Conservation (phyloP, 2,329 filamentous ascomycete species). For the Colletotrichum simmondsii region DNA sequence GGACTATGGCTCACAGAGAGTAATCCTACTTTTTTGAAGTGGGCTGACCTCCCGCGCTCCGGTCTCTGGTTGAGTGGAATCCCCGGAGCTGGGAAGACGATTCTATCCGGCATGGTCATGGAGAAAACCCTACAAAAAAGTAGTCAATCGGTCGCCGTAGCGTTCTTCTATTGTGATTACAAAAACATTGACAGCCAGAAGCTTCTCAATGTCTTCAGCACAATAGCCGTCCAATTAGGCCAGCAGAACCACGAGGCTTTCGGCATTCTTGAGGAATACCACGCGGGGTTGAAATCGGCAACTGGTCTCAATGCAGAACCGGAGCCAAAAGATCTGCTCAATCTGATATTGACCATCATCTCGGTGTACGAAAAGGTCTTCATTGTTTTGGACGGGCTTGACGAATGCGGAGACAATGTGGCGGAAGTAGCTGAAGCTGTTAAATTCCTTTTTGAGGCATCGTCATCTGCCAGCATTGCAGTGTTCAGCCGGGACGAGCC, state of each 20-base stretch:
- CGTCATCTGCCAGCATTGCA: fast-evolving
- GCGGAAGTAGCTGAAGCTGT: neutral
- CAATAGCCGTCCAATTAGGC: neutral
- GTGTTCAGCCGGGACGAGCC: neutral
- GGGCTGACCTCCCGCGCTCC: neutral
- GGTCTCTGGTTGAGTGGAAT: neutral
- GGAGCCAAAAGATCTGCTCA: neutral
- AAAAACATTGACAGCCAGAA: neutral
- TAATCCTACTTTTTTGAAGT: neutral
- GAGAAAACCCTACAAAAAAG: neutral
- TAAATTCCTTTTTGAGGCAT: neutral
- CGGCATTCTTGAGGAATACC: neutral
- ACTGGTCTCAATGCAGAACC: neutral
- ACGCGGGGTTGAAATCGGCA: neutral
- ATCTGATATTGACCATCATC: neutral
- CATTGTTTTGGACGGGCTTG: neutral
- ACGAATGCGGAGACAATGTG: neutral
- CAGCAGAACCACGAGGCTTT: neutral
- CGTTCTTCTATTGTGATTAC: slow-evolving; percentile 11
- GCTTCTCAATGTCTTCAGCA: neutral
- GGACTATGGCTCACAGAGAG: slow-evolving; percentile 6
- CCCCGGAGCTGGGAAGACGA: neutral
- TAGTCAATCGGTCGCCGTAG: neutral
- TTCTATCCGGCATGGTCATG: neutral
- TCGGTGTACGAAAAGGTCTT: neutral